phyloP scores from a whole-genome alignment of 106 monocot species.

The Platanthera guangdongensis region DNA sequence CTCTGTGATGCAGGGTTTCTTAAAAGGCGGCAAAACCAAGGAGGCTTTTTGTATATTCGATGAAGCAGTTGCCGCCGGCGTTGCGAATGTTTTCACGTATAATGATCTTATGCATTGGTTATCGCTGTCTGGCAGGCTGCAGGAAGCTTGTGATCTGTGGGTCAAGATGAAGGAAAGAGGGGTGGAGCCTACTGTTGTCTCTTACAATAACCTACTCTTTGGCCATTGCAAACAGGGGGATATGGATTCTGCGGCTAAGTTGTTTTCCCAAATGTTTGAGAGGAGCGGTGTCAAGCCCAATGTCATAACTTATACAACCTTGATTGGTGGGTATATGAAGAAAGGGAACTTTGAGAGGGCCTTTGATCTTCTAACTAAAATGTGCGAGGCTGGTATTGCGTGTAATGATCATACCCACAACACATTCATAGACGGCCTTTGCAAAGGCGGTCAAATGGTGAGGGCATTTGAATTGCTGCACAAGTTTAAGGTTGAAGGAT shows the following conservation, averaged over 20 bases:
- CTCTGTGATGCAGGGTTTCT: constrained; percentile 23
- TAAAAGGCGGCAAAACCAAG: constrained; percentile 28
- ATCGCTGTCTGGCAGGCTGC: constrained; percentile 23
- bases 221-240: constrained; percentile 40
- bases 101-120: constrained; percentile 59
- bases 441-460: constrained; percentile 32
- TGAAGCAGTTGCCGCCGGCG: constrained; percentile 27
- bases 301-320: constrained; percentile 40
- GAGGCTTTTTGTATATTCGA: constrained; percentile 37
- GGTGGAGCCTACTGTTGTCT: constrained; percentile 33
- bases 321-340: constrained; percentile 48
- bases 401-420: constrained; percentile 51
- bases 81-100: constrained; percentile 46
- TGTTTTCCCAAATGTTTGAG: constrained; percentile 43
- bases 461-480: constrained; percentile 32
- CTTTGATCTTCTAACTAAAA: constrained; percentile 30
- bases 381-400: constrained; percentile 29
- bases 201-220: constrained; percentile 51
- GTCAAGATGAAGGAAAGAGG: constrained; percentile 46
- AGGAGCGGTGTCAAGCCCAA: constrained; percentile 29
- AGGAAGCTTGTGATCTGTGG: constrained; percentile 50
- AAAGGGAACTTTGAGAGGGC: constrained; percentile 36
- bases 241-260: constrained; percentile 30
- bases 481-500: constrained; percentile 48
- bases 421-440: constrained; percentile 45